These are phyloP conservation scores for Hemisphaericaspora xylanilytica DNA, from an alignment of 1,139 yeast genomes.

Conservation along the genomic window DNA sequence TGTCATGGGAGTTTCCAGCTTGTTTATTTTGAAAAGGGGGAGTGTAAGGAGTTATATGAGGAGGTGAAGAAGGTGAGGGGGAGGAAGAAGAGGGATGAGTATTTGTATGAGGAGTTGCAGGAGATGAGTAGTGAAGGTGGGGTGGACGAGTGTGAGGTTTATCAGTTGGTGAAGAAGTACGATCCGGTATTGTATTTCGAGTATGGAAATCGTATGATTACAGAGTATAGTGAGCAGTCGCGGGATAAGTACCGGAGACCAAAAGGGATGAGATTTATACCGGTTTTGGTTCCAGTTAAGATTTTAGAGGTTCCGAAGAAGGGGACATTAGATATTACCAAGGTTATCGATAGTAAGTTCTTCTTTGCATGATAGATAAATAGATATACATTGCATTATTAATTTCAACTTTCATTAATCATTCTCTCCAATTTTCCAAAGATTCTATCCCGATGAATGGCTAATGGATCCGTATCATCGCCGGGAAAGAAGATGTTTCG, in stretches of 20 bases:
- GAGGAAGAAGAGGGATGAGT: background rate
- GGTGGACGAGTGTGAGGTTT: slow-evolving; percentile 6
- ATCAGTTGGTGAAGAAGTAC: slow-evolving; percentile 16
- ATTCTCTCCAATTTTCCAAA: slow-evolving; percentile 55
- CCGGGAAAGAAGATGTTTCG: slow-evolving; percentile 51
- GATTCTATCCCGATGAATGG: slow-evolving; percentile 60
- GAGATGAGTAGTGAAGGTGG: background rate
- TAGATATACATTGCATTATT: too few relatives aligned
- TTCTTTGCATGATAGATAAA: slow-evolving; percentile 31
- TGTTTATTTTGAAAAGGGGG: slow-evolving; percentile 29
- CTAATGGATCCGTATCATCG: slow-evolving; percentile 59
- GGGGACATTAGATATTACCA: slow-evolving; percentile 33
- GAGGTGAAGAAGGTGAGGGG: slow-evolving; percentile 16
- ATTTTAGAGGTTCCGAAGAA: slow-evolving; percentile 29
- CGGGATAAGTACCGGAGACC: slow-evolving; percentile 1
- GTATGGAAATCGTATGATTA: slow-evolving; percentile 3
- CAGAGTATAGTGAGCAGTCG: slow-evolving; percentile 1
- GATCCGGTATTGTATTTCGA: slow-evolving; percentile 24
- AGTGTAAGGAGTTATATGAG: slow-evolving; percentile 18
- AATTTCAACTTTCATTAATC: slow-evolving; percentile 24
- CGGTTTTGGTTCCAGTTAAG: slow-evolving; percentile 26
- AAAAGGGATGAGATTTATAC: slow-evolving; percentile 8
- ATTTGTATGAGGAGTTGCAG: too few relatives aligned
- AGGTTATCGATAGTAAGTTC: slow-evolving; percentile 33
- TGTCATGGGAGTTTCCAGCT: slow-evolving; percentile 30